Conservation (phyloP, 805 yeast genomes). For the Huiozyma sinensis region DNA sequence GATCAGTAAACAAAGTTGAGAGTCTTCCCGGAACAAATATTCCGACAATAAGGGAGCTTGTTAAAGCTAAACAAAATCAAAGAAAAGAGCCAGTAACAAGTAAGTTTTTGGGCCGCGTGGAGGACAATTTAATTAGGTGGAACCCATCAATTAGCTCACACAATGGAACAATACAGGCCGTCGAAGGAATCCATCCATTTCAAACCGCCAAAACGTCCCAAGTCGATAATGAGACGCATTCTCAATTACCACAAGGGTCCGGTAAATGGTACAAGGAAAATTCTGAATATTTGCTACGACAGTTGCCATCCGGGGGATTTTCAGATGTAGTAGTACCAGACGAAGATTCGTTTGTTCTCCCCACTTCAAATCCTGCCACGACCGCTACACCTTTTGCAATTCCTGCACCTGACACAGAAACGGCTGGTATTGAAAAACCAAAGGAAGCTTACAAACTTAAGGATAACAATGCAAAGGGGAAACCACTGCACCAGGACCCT, state of each 20-base stretch:
- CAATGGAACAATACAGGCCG: constrained; percentile 16
- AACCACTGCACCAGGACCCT: too few relatives aligned
- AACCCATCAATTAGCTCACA: constrained; percentile 18
- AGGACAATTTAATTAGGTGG: constrained; percentile 22
- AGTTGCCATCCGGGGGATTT: neutral
- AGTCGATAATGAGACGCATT: neutral
- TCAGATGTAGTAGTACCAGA: neutral
- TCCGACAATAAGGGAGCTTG: constrained; percentile 19
- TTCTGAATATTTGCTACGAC: neutral
- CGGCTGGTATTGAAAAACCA: too few relatives aligned
- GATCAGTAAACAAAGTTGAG: neutral
- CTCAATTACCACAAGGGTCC: neutral
- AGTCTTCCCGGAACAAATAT: constrained; percentile 10
- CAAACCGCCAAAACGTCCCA: constrained; percentile 5
- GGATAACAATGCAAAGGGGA: too few relatives aligned
- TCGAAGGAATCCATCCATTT: constrained; percentile 23
- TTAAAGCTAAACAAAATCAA: constrained; percentile 17
- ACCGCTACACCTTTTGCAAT: constrained; percentile 1
- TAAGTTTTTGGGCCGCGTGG: constrained; percentile 17
- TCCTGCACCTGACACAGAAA: neutral
- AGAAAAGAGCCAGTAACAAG: constrained; percentile 10
- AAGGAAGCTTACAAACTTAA: neutral
- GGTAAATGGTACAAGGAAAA: constrained; percentile 2
- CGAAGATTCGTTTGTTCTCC: constrained; percentile 1
- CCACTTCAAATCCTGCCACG: neutral